Evolutionary conservation across 73 alveolate genomes (phyloP).

Genomic region (Stentor coeruleus): DNA sequence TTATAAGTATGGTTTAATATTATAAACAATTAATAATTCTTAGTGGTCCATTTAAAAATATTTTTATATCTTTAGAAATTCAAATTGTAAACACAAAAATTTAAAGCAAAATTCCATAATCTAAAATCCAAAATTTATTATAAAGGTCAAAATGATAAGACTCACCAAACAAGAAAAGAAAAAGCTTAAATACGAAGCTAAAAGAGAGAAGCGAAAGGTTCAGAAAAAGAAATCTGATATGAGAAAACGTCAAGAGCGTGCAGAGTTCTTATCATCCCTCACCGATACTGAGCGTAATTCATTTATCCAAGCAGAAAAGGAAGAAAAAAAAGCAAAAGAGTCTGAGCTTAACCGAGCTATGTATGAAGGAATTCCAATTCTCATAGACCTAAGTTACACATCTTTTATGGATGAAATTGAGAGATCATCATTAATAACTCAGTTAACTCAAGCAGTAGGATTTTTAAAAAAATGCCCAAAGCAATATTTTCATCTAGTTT

Average conservation of each 20-base stretch:
- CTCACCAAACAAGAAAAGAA: slow-evolving; percentile 26
- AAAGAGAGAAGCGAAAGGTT: background rate
- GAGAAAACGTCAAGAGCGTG: background rate
- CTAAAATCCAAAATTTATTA: no score
- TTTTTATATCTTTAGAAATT: no score
- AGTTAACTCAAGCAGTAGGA: slow-evolving; percentile 14
- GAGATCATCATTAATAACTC: background rate
- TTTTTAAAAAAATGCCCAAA: slow-evolving; percentile 16
- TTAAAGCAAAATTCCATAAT: no score
- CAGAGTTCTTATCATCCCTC: background rate
- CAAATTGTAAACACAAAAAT: no score
- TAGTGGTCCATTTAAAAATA: no score
- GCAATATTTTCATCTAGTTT: background rate
- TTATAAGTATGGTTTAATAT: no score
- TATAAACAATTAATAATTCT: no score
- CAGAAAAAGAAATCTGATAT: background rate
- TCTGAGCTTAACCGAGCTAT: background rate
- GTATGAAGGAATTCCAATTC: slow-evolving; percentile 10
- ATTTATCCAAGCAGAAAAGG: background rate
- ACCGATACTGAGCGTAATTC: background rate
- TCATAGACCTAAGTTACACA: background rate
- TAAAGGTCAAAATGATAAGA: no score
- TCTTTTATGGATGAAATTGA: slow-evolving; percentile 3
- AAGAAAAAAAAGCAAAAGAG: background rate
- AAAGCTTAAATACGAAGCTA: background rate